These are phyloP conservation scores for Mortierella claussenii DNA, from an alignment of 192 early-diverging fungal genomes.

Conservation along the genomic window DNA sequence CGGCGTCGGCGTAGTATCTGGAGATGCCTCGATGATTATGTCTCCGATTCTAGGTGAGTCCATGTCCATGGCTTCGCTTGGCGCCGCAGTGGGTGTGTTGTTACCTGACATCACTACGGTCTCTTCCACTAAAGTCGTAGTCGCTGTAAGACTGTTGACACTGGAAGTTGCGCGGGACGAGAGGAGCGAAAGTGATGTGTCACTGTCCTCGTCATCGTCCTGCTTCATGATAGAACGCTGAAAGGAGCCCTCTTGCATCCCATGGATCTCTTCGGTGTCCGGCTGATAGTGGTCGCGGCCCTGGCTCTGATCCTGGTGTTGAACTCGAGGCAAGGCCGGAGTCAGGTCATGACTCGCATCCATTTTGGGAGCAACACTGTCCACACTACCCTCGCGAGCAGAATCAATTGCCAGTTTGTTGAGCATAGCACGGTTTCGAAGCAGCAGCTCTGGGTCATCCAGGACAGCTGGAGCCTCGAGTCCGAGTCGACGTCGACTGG, in stretches of 20 bases:
- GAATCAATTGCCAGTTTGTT: not conserved
- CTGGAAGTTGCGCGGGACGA: slow-evolving; percentile 10
- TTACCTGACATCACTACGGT: too few relatives aligned
- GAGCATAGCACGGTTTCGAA: slow-evolving; percentile 16
- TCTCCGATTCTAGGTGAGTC: too few relatives aligned
- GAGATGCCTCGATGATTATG: too few relatives aligned
- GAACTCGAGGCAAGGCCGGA: not conserved
- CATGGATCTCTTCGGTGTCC: not conserved
- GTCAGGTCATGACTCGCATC: slow-evolving; percentile 2
- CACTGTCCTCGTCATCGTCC: slow-evolving; percentile 19
- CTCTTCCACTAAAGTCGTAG: not conserved
- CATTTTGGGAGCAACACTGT: not conserved
- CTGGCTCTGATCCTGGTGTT: slow-evolving; percentile 4
- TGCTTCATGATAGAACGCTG: not conserved
- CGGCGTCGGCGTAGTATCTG: not conserved
- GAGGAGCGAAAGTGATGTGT: slow-evolving; percentile 26
- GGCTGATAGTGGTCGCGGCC: not conserved
- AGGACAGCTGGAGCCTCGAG: slow-evolving; percentile 42
- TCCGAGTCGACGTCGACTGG: slow-evolving; percentile 35
- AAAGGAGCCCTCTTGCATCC: not conserved
- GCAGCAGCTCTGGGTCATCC: slow-evolving; percentile 36
- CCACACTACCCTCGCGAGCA: slow-evolving; percentile 13
- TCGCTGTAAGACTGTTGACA: not conserved
- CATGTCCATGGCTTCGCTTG: not conserved
- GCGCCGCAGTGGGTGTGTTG: not conserved